phyloP scores from a whole-genome alignment of 2,329 filamentous ascomycete species.

The Trichoderma atroviride region DNA sequence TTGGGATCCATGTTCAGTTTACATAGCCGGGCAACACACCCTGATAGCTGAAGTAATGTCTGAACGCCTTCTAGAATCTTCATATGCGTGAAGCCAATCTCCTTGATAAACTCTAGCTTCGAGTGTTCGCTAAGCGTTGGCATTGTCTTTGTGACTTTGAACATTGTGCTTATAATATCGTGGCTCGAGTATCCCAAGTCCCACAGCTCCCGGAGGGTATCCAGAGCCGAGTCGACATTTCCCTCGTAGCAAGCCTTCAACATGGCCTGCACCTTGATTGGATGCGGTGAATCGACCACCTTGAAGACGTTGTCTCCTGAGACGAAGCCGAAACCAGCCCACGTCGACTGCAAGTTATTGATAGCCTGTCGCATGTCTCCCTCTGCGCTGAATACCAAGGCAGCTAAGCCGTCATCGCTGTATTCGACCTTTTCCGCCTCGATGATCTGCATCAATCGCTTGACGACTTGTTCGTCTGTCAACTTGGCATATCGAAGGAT shows the following conservation, averaged over 20 bases:
- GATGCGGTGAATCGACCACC: conserved; percentile 95
- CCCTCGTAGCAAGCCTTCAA: conserved; percentile 95
- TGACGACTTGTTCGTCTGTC: conserved; percentile 90
- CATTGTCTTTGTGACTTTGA: conserved; percentile 95
- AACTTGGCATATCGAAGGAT: conserved; percentile 92
- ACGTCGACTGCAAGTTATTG: conserved; percentile 95
- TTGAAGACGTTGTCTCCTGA: conserved; percentile 97
- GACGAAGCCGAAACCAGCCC: conserved; percentile 94
- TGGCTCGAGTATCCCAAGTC: conserved; percentile 95
- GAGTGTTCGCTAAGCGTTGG: conserved; percentile 89
- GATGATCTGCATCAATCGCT: conserved; percentile 87
- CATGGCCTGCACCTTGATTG: conserved; percentile 98
- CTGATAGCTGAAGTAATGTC: conserved; percentile 89
- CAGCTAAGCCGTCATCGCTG: conserved; percentile 90
- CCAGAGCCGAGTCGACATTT: conserved; percentile 84
- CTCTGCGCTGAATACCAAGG: conserved; percentile 95
- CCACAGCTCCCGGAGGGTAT: conserved; percentile 89
- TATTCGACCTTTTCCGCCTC: conserved; percentile 89
- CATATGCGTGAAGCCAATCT: conserved; percentile 99
- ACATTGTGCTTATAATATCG: conserved; percentile 99
- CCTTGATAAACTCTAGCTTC: conserved; percentile 96
- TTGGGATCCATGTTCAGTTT: conserved; percentile 96
- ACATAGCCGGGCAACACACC: conserved; percentile 86
- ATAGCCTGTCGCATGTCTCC: conserved; percentile 99
- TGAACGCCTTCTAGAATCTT: conserved; percentile 97